Percentiles rank a stretch among this genome's conserved stretches.
Evolutionary conservation across 306 rosid species (phyloP).

Genomic region (Ceratonia siliqua): DNA sequence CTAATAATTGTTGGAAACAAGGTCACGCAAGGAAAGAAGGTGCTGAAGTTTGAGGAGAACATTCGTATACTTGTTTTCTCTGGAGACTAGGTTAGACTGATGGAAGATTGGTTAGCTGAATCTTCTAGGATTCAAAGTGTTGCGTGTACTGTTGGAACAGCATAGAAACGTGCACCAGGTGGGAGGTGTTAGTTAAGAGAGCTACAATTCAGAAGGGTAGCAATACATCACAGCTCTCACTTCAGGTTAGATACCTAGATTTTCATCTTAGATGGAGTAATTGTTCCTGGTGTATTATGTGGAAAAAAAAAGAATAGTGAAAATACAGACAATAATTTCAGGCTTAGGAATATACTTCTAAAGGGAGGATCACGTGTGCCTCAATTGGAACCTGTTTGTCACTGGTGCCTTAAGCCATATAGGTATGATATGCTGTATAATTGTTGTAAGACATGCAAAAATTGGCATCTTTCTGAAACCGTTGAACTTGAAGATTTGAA

Average conservation of each 20-base stretch:
- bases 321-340: conserved; percentile 55
- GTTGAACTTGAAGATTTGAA: conserved; percentile 72
- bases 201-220: no score
- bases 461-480: conserved; percentile 87
- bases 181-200: conserved; percentile 65
- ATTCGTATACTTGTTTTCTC: conserved; percentile 60
- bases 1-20: no score
- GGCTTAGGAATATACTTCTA: conserved; percentile 62
- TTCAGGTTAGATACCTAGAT: no score
- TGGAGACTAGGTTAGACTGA: conserved; percentile 76
- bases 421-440: conserved; percentile 67
- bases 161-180: conserved; percentile 67
- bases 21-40: no score
- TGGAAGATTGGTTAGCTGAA: conserved; percentile 70
- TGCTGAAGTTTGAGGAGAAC: conserved; percentile 86
- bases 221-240: no score
- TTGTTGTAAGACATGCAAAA: conserved; percentile 65
- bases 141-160: conserved; percentile 52
- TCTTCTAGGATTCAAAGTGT: conserved; percentile 57
- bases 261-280: no score
- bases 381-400: conserved; percentile 57
- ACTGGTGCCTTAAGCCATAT: conserved; percentile 61
- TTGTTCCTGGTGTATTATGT: conserved; percentile 75
- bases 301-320: conserved; percentile 59
- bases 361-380: conserved; percentile 48